phyloP scores from a whole-genome alignment of 345 rosid species.

The Lumnitzera littorea region DNA sequence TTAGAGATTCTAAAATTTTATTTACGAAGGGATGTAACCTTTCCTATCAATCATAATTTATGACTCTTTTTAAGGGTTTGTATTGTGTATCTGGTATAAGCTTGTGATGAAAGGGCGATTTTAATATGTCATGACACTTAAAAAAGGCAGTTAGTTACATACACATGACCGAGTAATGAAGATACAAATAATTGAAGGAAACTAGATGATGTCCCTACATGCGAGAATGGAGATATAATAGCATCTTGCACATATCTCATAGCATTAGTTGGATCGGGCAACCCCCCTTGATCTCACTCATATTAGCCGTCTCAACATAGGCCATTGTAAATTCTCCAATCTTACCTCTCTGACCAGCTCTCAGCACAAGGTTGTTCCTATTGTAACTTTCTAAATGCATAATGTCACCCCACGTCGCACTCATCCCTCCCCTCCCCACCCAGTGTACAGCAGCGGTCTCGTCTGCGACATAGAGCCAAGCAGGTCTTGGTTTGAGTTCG shows the following conservation, averaged over 20 bases:
- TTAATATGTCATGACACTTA: no score
- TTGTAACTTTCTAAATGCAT: constrained; percentile 34
- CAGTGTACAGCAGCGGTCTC: constrained; percentile 69
- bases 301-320: constrained; percentile 64
- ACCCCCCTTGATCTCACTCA: constrained; percentile 71
- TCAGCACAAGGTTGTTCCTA: constrained; percentile 39
- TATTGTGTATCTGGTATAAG: no score
- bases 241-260: constrained; percentile 39
- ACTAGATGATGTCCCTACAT: no score
- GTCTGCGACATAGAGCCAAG: constrained; percentile 53
- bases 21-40: no score
- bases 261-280: constrained; percentile 37
- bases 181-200: no score
- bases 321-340: constrained; percentile 55
- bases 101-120: no score
- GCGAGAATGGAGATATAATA: constrained; percentile 46
- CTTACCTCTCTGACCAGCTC: constrained; percentile 65
- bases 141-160: no score
- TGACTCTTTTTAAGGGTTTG: no score
- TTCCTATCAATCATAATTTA: no score
- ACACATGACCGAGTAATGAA: no score
- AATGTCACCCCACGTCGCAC: constrained; percentile 53
- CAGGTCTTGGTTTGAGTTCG: constrained; percentile 33
- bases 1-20: no score
- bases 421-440: no score